Evolutionary conservation across 768 basidiomycete genomes (phyloP).

Genomic region (Phanerochaete sordida): DNA sequence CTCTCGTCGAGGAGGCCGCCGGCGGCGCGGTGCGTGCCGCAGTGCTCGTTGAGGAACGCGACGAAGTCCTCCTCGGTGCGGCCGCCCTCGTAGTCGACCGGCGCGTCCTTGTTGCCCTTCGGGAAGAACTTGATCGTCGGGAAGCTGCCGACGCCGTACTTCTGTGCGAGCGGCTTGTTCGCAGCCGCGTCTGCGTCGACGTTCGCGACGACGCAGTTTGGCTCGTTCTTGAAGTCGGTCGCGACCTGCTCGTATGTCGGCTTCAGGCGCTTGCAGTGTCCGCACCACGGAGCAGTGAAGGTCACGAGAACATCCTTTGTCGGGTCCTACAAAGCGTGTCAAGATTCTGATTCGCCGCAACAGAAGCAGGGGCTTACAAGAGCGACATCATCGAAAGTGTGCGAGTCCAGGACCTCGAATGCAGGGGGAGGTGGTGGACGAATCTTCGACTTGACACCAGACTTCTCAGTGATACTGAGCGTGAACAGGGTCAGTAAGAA

Average conservation of each 20-base stretch:
- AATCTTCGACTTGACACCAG: conserved; percentile 84
- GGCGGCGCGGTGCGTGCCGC: conserved; percentile 79
- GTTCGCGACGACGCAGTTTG: conserved; percentile 83
- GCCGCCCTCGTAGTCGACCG: conserved; percentile 63
- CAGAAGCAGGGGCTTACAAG: conserved; percentile 37
- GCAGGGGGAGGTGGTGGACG: conserved; percentile 79
- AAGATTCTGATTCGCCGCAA: not conserved
- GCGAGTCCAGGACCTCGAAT: conserved; percentile 60
- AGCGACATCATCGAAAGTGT: conserved; percentile 75
- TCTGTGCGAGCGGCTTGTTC: conserved; percentile 66
- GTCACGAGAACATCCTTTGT: conserved; percentile 83
- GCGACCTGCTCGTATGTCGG: conserved; percentile 87
- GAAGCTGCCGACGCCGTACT: conserved; percentile 76
- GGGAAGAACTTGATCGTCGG: conserved; percentile 97
- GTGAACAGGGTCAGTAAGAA: not conserved
- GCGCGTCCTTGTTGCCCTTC: conserved; percentile 54
- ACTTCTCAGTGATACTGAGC: conserved; percentile 64
- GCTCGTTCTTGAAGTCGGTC: conserved; percentile 70
- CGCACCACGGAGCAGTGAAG: conserved; percentile 87
- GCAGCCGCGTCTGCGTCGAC: conserved; percentile 82
- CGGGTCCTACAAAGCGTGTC: conserved; percentile 40
- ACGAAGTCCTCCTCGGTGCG: conserved; percentile 77
- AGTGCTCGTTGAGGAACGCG: conserved; percentile 78
- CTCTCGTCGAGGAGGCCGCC: conserved; percentile 77
- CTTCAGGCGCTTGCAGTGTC: conserved; percentile 92